Evolutionary conservation across 805 yeast genomes (phyloP), one percentile per base, ranked within the genome.

Genomic region (Deakozyma indianensis): DNA sequence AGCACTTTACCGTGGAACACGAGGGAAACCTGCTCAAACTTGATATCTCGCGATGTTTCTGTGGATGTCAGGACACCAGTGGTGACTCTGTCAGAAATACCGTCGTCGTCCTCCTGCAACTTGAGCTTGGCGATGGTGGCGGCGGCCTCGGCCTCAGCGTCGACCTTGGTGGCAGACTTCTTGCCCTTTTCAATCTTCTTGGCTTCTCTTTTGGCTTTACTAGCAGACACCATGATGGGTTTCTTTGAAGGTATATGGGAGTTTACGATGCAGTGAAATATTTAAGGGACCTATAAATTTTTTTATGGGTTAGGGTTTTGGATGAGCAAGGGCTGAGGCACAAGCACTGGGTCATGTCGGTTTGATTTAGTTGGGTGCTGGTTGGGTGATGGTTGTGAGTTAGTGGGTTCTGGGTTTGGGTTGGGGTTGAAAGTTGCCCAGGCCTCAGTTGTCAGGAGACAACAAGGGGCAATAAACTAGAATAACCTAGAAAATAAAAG

Each of bases 141-240:
- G 43, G 83, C 82, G 43, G 51, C 55, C 22, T 55, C 62, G 24
- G 52, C 54, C 20, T 51, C 56, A 42, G 69, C 78, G 49, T 71
- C 78, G 56, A 71, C 77, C 75, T 55, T 56, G 52, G 56, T 63
- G 60, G 61, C 56, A 52, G 74, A 64, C 80, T 75, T 69, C 73
- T 67, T 58, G 60, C 87, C 88, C 56, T 83, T 84, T 49, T 85
- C 94, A 56, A 83, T 85, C 67, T 87, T 86, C 71, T 88, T 90
- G 53, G 95, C 95, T 54, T 90, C 96, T 80, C 98, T 85, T 72
- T 90, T 92, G 52, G 97, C 97, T 67, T 90, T 90, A 20, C 96
- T 87, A 53, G 96, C 79, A 47, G 97, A 90, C 42, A 66, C 67
- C 60, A 60, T 57, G 35, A 11, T 48, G 22, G 14, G 24, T 11